Conservation (phyloP, 768 basidiomycete genomes). For the Boletus vinaceobasis region DNA sequence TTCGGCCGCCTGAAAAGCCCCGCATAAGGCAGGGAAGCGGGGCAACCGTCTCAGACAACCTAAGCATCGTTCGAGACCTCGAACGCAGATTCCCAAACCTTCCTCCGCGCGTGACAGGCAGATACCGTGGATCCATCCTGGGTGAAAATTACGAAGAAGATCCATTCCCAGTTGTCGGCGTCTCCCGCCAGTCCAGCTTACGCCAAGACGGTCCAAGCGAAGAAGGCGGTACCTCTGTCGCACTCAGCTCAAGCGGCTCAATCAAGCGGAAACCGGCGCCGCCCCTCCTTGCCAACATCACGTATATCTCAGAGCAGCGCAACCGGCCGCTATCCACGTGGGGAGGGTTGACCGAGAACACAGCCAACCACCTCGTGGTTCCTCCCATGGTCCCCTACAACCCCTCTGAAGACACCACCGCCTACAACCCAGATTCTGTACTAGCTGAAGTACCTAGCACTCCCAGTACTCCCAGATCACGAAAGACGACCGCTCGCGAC, state of each 20-base stretch:
- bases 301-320: conserved; percentile 1
- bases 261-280: conserved; percentile 32
- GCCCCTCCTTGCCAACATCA: conserved; percentile 21
- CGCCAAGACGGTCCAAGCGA: conserved; percentile 10
- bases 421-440: background rate
- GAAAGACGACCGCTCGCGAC: conserved; percentile 12
- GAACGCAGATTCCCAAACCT: conserved; percentile 52
- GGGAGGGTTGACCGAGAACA: conserved; percentile 20
- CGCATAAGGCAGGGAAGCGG: conserved; percentile 21
- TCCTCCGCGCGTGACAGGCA: conserved; percentile 35
- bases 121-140: conserved; percentile 24
- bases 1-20: conserved; percentile 4
- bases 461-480: conserved; percentile 9
- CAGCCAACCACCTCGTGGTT: background rate
- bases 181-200: conserved; percentile 25
- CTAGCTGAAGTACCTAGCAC: conserved; percentile 1
- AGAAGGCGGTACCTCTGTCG: conserved; percentile 4
- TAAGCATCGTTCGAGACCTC: conserved; percentile 48
- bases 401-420: conserved; percentile 5
- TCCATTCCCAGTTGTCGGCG: conserved; percentile 19
- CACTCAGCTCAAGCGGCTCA: conserved; percentile 18
- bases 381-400: conserved; percentile 7
- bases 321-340: conserved; percentile 18
- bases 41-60: conserved; percentile 37
- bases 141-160: conserved; percentile 24